phyloP scores from a whole-genome alignment of 306 rosid genomes.

The Gastrolobium villosum region DNA sequence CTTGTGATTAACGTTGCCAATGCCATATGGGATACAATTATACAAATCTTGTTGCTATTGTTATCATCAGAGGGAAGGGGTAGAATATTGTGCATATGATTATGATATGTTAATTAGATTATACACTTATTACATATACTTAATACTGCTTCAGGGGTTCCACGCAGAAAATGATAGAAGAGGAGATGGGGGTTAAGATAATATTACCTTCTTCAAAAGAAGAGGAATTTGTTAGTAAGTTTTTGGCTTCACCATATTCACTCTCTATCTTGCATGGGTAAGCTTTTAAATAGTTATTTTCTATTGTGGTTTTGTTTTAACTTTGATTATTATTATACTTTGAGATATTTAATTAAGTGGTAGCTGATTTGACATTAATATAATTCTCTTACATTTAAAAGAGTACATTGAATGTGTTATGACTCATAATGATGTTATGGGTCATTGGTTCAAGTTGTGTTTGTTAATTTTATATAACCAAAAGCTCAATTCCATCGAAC shows the following conservation, averaged over 20 bases:
- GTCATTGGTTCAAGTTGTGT: constrained; percentile 10
- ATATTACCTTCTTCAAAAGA: constrained; percentile 70
- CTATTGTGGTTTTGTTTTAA: constrained; percentile 18
- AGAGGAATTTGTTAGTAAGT: constrained; percentile 80
- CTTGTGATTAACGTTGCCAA: constrained; percentile 35
- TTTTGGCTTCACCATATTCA: constrained; percentile 34
- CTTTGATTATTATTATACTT: constrained; percentile 32
- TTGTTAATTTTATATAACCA: constrained; percentile 13
- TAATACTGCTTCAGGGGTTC: constrained; percentile 68
- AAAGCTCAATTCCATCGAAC: not conserved
- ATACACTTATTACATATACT: constrained; percentile 33
- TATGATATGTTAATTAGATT: constrained; percentile 42
- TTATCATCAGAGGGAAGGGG: constrained; percentile 28
- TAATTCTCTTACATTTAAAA: constrained; percentile 10
- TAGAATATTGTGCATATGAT: constrained; percentile 49
- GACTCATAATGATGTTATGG: constrained; percentile 17
- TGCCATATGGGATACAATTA: not conserved
- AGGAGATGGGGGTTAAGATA: constrained; percentile 79
- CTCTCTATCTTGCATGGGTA: constrained; percentile 1
- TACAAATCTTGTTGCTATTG: constrained; percentile 29
- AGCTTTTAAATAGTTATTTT: constrained; percentile 37
- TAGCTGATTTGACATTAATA: constrained; percentile 28
- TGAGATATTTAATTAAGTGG: constrained; percentile 26
- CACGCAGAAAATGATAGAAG: constrained; percentile 78
- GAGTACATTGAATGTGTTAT: constrained; percentile 19